A percentile compares a stretch with the other conserved stretches of the same genome.
phyloP scores from a whole-genome alignment of 2,329 filamentous ascomycete genomes.

The Stemphylium lycopersici region DNA sequence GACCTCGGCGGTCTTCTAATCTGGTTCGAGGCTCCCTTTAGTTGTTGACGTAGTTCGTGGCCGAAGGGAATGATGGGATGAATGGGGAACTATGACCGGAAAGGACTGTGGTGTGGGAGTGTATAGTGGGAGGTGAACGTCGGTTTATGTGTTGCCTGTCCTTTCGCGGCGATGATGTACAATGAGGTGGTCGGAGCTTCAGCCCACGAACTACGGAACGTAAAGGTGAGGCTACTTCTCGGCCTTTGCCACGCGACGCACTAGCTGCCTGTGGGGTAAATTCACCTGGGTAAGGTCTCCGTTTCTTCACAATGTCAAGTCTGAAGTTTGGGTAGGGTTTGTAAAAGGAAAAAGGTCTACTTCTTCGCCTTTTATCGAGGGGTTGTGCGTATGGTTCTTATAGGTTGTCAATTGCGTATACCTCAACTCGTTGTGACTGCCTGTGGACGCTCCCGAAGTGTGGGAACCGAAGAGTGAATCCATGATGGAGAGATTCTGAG shows the following conservation, averaged over 20 bases:
- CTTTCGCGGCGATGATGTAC: constrained; percentile 25
- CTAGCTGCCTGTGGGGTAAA: constrained; percentile 1
- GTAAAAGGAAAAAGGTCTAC: too few relatives aligned
- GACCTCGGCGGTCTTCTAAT: background rate
- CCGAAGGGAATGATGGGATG: background rate
- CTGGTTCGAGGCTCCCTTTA: background rate
- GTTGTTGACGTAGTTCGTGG: background rate
- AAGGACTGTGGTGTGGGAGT: constrained; percentile 23
- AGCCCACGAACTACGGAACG: constrained; percentile 6
- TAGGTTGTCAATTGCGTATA: background rate
- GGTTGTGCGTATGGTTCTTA: background rate
- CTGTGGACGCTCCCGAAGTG: background rate
- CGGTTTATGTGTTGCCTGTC: constrained; percentile 22
- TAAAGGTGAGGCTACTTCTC: constrained; percentile 24
- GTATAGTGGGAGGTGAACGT: constrained; percentile 1
- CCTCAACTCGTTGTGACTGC: background rate
- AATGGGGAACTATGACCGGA: constrained; percentile 7
- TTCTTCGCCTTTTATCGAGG: background rate
- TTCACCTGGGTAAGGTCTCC: background rate
- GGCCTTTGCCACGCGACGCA: constrained; percentile 14
- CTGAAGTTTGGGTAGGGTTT: background rate
- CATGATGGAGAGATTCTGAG: background rate
- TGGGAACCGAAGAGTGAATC: background rate
- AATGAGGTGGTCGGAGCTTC: constrained; percentile 20
- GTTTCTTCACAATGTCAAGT: background rate